Base-by-base conservation (phyloP, 2,329 filamentous ascomycete genomes). In the Claviceps fusiformis region DNA sequence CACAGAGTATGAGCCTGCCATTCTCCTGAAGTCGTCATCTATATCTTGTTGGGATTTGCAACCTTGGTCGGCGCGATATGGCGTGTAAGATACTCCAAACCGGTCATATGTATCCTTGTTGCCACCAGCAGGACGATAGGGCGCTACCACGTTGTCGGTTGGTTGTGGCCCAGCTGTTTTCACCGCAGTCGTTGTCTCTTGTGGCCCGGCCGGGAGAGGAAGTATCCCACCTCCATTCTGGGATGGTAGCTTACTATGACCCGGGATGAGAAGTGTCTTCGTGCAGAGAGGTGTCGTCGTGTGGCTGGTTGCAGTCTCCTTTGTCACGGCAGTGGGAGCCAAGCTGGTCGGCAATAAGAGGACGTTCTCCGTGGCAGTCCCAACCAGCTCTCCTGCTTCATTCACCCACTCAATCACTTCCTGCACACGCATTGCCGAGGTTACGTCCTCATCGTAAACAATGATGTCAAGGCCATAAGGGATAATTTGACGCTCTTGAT, bases 41-140 rank as follows among this genome's bases (percentile, higher is more conserved):
- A 95, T 76, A 61, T 88, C 73, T 1, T 73, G 70, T 54, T 76
- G 71, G 6, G 77, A 73, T 68, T 92, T 93, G 77, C 89, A 95
- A 55, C 70, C 70, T 35, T 78, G 73, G 57, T 79, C 74, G 13
- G 65, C 67, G 31, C 71, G 73, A 66, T 77, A 78, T 0, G 75
- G 75, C 1, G 75, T 73, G 60, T 78, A 78, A 2, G 75, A 72
- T 35, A 79, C 64, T 5, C 75, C 75, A 37, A 72, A 69, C 24
- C 66, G 68, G 24, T 58, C 55, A 6, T 44, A 59, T 31, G 57
- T 47, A 33, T 55, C 19, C 58, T 52, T 27, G 8, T 54, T n/a
- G 35, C 17, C 46, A 10, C 41, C 35, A 6, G 35, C 4, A 11
- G n/a, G 6, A 41, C 24, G 27, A n/a, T 3, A 15, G 15, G 45